These are phyloP conservation scores for Astrephomene gubernaculifera DNA, from an alignment of 139 green algal species.

Conservation along the genomic window DNA sequence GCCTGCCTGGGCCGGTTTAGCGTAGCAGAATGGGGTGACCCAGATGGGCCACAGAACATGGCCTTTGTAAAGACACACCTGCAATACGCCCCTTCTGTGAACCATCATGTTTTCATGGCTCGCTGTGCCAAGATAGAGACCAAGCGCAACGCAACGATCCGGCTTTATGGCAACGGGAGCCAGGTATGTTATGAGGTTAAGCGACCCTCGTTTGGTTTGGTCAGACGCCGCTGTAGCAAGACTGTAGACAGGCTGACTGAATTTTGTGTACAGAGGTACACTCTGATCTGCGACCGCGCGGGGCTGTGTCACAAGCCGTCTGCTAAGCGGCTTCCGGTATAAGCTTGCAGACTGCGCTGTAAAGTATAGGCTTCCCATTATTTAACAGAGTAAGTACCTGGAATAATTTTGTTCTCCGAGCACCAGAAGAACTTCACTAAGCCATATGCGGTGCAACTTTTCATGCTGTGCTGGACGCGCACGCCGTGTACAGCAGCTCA, in stretches of 20 bases:
- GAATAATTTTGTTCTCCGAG: too few species aligned
- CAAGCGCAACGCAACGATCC: conserved; percentile 20
- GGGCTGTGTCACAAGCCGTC: background rate
- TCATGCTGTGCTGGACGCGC: too few species aligned
- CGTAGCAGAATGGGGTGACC: too few species aligned
- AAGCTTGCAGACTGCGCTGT: too few species aligned
- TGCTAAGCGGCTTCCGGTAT: too few species aligned
- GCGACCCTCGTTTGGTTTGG: background rate
- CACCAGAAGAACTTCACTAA: too few species aligned
- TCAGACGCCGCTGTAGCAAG: background rate
- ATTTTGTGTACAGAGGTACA: conserved; percentile 31
- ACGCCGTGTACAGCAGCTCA: too few species aligned
- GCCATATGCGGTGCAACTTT: too few species aligned
- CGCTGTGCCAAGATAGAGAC: conserved; percentile 41
- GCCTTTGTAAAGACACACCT: conserved; percentile 37
- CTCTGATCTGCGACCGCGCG: background rate
- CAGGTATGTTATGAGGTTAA: conserved; percentile 45
- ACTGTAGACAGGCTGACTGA: conserved; percentile 31
- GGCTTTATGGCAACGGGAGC: conserved; percentile 38
- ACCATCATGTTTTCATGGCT: conserved; percentile 42
- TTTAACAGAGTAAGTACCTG: too few species aligned
- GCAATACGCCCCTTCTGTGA: conserved; percentile 22
- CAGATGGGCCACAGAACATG: too few species aligned
- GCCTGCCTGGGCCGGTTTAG: too few species aligned
- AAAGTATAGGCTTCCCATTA: too few species aligned